phyloP scores from a whole-genome alignment of 345 rosid genomes.

The Brassica carinata region DNA sequence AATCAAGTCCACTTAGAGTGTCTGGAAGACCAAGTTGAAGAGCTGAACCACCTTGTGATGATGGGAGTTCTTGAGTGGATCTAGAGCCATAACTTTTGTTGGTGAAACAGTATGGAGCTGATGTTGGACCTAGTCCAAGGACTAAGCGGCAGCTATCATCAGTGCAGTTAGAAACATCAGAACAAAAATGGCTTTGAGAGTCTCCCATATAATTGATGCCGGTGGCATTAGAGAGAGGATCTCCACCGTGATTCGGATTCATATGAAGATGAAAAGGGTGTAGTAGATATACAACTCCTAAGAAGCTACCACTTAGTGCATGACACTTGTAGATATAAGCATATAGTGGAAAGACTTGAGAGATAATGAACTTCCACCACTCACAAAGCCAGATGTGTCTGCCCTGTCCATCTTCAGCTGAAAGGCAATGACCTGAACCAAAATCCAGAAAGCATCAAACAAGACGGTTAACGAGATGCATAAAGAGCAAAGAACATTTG shows the following conservation, averaged over 20 bases:
- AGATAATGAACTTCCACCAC: constrained; percentile 52
- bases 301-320: constrained; percentile 29
- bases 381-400: constrained; percentile 85
- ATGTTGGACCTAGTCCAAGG: constrained; percentile 88
- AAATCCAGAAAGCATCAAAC: too few species aligned
- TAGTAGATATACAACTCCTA: neutral
- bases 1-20: constrained; percentile 41
- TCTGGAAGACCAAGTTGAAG: constrained; percentile 79
- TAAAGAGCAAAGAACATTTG: too few species aligned
- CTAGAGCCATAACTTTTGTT: constrained; percentile 43
- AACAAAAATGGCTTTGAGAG: constrained; percentile 34
- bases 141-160: constrained; percentile 87
- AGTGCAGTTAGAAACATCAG: constrained; percentile 45
- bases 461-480: too few species aligned
- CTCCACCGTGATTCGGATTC: constrained; percentile 54
- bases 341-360: constrained; percentile 34
- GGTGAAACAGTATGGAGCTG: constrained; percentile 52
- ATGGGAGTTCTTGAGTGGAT: constrained; percentile 40
- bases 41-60: constrained; percentile 50
- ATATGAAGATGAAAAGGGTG: constrained; percentile 33
- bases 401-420: constrained; percentile 61
- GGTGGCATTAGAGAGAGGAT: constrained; percentile 1
- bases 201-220: constrained; percentile 35
- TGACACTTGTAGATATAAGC: constrained; percentile 26
- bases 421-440: too few species aligned